Base-by-base conservation (phyloP, 805 yeast species). In the Candida sithepensis region DNA sequence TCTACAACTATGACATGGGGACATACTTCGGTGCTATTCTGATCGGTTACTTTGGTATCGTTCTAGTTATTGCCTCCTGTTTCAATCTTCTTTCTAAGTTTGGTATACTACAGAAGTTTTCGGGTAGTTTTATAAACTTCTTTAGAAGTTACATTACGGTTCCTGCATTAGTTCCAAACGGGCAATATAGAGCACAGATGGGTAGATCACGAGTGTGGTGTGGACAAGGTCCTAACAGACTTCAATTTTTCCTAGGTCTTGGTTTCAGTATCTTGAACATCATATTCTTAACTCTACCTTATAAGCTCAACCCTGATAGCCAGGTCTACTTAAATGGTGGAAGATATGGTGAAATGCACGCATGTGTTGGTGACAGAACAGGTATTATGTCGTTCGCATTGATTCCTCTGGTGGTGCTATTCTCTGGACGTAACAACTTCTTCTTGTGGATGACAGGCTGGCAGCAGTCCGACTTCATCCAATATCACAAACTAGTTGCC, bases 401-500 rank as follows among this genome's bases (percentile, higher is more conserved):
- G 38, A 60, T 73, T 30, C 80, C 81, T 2, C 51, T 65, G 10
- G 51, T 72, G 39, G 59, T 76, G n/a, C 60, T 77, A 38, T 75
- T 76, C 58, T 71, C 77, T 6, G 81, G 81, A 37, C 63, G 79
- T 50, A 75, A 74, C 52, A 74, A 72, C 57, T 60, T 75, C 38
- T 58, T 73, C 45, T 63, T 63, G 41, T 74, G 66, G 62, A 22
- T 74, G 19, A 69, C 78, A 6, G 75, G 78, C 1, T 70, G 75
- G 70, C 56, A 63, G 8, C 70, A 67, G 45, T 53, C 74, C 3
- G 61, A 73, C 28, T 75, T 74, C 53, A 56, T 81, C 55, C 71
- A 74, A 28, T 78, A 77, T 58, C 96, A 88, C 64, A 83, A 76
- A 61, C 79, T 88, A 82, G 63, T 77, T 42, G 82, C 87, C 1